phyloP scores from a whole-genome alignment of 2,329 filamentous ascomycete genomes.

The Colletotrichum nymphaeae region DNA sequence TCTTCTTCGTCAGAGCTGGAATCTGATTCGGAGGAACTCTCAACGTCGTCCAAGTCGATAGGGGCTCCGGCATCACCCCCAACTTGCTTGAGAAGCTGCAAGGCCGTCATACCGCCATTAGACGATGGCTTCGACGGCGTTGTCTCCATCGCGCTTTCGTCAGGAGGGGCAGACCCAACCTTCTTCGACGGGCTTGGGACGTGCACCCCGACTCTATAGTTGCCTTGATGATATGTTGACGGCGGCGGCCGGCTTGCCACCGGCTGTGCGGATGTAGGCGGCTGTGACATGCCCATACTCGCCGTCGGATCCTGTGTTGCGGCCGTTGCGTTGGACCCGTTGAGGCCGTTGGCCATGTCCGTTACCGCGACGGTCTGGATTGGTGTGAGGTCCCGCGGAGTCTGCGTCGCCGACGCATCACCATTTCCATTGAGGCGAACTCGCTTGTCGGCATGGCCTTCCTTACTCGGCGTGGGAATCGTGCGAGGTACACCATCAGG shows the following conservation, averaged over 20 bases:
- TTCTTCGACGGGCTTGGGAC: constrained; percentile 7
- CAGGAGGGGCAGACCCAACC: neutral
- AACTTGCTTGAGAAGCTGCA: constrained; percentile 7
- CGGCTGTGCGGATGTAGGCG: neutral
- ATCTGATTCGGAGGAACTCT: constrained; percentile 11
- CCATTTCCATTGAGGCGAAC: constrained; percentile 12
- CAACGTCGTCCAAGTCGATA: neutral
- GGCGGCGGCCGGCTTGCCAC: neutral
- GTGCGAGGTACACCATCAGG: constrained; percentile 1
- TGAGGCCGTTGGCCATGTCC: constrained; percentile 50
- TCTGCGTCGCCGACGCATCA: neutral
- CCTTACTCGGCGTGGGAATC: neutral
- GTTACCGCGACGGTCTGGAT: constrained; percentile 43
- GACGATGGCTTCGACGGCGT: constrained; percentile 34
- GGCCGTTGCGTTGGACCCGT: constrained; percentile 48
- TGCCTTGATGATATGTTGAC: constrained; percentile 10
- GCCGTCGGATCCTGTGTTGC: constrained; percentile 51
- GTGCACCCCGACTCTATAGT: constrained; percentile 3
- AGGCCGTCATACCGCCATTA: constrained; percentile 41
- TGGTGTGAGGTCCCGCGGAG: neutral
- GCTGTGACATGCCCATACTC: constrained; percentile 4
- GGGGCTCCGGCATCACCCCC: neutral
- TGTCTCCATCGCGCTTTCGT: neutral
- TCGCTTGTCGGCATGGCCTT: constrained; percentile 24
- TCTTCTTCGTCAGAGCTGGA: constrained; percentile 11